Evolutionary conservation across 2,329 filamentous ascomycete genomes (phyloP).

Genomic region (Akanthomyces lecanii): DNA sequence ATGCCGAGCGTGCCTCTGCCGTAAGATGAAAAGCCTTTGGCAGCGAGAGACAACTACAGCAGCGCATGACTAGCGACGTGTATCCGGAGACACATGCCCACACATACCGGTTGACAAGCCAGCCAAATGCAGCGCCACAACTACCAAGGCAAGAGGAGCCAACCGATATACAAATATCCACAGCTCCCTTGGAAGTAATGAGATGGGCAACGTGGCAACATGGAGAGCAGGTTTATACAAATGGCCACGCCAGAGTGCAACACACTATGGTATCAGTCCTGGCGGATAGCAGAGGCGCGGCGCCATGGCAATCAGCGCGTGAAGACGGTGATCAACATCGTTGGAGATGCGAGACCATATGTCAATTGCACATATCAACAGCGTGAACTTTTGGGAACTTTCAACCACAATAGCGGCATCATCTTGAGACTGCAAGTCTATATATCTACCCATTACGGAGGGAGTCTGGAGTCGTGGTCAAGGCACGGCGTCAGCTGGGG

Average conservation of each 20-base stretch:
- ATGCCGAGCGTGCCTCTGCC: conserved; percentile 5
- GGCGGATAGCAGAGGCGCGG: neutral
- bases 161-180: neutral
- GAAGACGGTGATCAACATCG: neutral
- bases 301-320: too few species aligned
- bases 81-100: neutral
- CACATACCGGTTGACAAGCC: neutral
- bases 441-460: neutral
- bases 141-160: neutral
- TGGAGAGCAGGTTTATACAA: too few species aligned
- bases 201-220: too few species aligned
- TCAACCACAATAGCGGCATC: neutral
- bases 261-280: neutral
- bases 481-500: neutral
- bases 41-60: neutral
- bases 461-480: neutral
- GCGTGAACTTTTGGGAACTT: neutral
- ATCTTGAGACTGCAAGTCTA: neutral
- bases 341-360: neutral
- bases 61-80: neutral
- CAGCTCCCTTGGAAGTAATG: neutral
- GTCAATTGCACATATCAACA: neutral
- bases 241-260: too few species aligned
- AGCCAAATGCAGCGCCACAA: neutral
- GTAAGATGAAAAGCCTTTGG: neutral